Conservation (phyloP, 177 flowering plant species). For the Tripterygium wilfordii region DNA sequence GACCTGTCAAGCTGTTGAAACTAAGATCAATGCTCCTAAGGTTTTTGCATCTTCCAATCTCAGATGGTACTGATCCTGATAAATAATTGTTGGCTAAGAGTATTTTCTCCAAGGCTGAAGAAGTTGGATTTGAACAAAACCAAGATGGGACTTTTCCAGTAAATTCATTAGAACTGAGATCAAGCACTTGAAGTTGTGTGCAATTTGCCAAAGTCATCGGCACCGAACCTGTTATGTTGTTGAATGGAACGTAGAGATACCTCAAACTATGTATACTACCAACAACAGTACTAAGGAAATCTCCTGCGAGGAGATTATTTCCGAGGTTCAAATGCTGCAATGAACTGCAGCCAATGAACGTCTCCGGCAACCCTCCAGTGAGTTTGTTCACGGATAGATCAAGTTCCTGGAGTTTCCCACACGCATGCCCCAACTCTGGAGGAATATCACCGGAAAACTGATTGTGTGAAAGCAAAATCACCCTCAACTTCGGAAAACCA, state of each 20-base stretch:
- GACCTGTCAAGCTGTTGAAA: slow-evolving; percentile 56
- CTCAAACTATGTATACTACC: slow-evolving; percentile 39
- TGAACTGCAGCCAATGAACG: slow-evolving; percentile 38
- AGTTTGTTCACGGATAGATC: slow-evolving; percentile 68
- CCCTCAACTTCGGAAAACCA: slow-evolving; percentile 35
- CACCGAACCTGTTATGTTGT: slow-evolving; percentile 56
- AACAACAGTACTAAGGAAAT: slow-evolving; percentile 46
- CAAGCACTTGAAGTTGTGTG: slow-evolving; percentile 51
- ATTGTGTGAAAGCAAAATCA: slow-evolving; percentile 46
- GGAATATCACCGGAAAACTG: slow-evolving; percentile 60
- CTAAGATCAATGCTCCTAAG: slow-evolving; percentile 66
- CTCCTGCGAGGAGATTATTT: slow-evolving; percentile 58
- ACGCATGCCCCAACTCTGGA: slow-evolving; percentile 36
- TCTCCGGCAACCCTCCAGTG: slow-evolving; percentile 48
- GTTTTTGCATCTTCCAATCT: slow-evolving; percentile 60
- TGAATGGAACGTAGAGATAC: slow-evolving; percentile 49
- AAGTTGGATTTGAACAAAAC: slow-evolving; percentile 39
- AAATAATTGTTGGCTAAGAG: slow-evolving; percentile 53
- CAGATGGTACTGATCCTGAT: slow-evolving; percentile 51
- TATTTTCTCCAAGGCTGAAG: slow-evolving; percentile 34
- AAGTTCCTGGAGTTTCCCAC: slow-evolving; percentile 47
- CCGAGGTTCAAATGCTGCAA: slow-evolving; percentile 49
- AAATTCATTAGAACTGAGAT: slow-evolving; percentile 66
- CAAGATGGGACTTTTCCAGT: slow-evolving; percentile 51
- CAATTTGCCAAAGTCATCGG: slow-evolving; percentile 53